These are phyloP conservation scores for Aethionema arabicum DNA, from an alignment of 345 rosid species.

Conservation along the genomic window DNA sequence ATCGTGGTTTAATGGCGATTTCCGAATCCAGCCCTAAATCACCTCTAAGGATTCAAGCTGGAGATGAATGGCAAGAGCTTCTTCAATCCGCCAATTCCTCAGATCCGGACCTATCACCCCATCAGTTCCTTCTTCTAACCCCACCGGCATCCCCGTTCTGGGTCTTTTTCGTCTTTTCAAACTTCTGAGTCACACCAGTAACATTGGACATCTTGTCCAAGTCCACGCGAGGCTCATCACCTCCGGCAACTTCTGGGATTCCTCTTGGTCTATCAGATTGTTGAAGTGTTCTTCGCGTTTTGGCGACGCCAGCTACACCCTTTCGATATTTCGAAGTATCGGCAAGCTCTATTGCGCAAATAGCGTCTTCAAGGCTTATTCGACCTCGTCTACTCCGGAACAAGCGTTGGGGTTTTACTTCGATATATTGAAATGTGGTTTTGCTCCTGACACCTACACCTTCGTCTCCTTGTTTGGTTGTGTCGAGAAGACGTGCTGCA, in stretches of 20 bases:
- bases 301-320: slow-evolving; percentile 43
- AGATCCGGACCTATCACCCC: slow-evolving; percentile 35
- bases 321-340: slow-evolving; percentile 45
- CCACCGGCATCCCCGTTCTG: slow-evolving; percentile 23
- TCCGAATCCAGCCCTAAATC: slow-evolving; percentile 22
- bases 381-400: slow-evolving; percentile 41
- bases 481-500: slow-evolving; percentile 44
- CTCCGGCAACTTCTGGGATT: slow-evolving; percentile 47
- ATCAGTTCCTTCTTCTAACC: slow-evolving; percentile 19
- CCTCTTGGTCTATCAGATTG: slow-evolving; percentile 51
- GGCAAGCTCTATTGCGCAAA: slow-evolving; percentile 49
- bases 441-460: slow-evolving; percentile 59
- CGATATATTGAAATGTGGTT: slow-evolving; percentile 45
- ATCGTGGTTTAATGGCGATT: slow-evolving; percentile 38
- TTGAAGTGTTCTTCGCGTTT: slow-evolving; percentile 47
- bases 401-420: slow-evolving; percentile 49
- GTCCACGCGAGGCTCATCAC: slow-evolving; percentile 59
- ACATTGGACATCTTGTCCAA: slow-evolving; percentile 44
- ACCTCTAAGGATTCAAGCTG: slow-evolving; percentile 31
- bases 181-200: slow-evolving; percentile 39
- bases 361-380: slow-evolving; percentile 47
- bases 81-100: slow-evolving; percentile 47
- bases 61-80: slow-evolving; percentile 73
- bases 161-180: slow-evolving; percentile 32
- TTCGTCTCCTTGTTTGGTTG: slow-evolving; percentile 53